Conservation (phyloP, 805 yeast genomes). For the Teunomyces gatunensis region DNA sequence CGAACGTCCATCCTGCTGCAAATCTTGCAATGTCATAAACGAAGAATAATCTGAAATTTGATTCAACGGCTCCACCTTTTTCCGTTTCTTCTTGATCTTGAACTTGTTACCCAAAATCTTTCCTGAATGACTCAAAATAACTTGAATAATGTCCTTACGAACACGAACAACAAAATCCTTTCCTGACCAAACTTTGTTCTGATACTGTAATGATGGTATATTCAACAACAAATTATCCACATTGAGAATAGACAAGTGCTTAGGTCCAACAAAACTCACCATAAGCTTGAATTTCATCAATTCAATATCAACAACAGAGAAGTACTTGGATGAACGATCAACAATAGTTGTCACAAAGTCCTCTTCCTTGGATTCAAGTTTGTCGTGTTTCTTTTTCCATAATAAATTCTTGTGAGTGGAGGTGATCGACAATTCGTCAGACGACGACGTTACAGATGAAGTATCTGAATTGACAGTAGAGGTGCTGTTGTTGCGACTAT, state of each 20-base stretch:
- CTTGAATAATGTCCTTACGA: slow-evolving; percentile 59
- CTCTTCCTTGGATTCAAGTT: slow-evolving; percentile 8
- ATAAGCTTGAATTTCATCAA: slow-evolving; percentile 42
- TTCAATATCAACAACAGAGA: slow-evolving; percentile 36
- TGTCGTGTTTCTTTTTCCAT: slow-evolving; percentile 4
- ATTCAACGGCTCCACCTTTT: slow-evolving; percentile 30
- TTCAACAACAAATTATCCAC: slow-evolving; percentile 69
- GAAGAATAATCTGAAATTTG: slow-evolving; percentile 39
- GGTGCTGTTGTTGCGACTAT: background rate
- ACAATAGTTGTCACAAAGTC: slow-evolving; percentile 43
- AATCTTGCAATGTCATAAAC: slow-evolving; percentile 37
- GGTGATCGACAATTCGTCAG: background rate
- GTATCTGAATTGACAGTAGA: background rate
- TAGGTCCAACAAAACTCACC: slow-evolving; percentile 76
- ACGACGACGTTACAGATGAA: background rate
- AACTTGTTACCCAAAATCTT: slow-evolving; percentile 77
- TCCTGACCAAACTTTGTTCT: slow-evolving; percentile 67
- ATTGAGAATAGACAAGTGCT: slow-evolving; percentile 65
- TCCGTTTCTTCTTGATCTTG: slow-evolving; percentile 33
- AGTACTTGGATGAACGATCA: slow-evolving; percentile 41
- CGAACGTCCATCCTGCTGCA: slow-evolving; percentile 30
- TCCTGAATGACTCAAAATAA: slow-evolving; percentile 66
- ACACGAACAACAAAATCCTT: slow-evolving; percentile 63
- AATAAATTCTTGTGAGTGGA: background rate
- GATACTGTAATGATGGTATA: slow-evolving; percentile 59